A percentile compares a stretch with the other conserved stretches of the same genome.
phyloP scores from a whole-genome alignment of 805 yeast species.

The Sugiyamaella smithiae region DNA sequence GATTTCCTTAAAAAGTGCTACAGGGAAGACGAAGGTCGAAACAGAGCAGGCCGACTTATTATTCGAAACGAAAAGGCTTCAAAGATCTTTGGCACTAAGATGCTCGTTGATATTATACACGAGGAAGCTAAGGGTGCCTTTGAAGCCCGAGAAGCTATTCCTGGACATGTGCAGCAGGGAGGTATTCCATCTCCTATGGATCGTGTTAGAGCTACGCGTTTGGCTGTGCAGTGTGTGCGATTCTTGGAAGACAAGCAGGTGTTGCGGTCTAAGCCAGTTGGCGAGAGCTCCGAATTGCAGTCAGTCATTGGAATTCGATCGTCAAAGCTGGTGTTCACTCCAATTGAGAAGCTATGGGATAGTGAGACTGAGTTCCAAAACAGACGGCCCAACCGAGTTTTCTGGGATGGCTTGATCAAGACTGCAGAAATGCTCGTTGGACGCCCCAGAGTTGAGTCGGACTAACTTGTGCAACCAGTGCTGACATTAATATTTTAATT shows the following conservation, averaged over 20 bases:
- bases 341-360: conserved; percentile 76
- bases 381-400: conserved; percentile 86
- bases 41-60: conserved; percentile 80
- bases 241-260: conserved; percentile 63
- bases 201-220: conserved; percentile 82
- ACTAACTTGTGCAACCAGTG: no score
- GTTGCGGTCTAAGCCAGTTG: conserved; percentile 10
- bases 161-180: conserved; percentile 99
- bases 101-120: conserved; percentile 78
- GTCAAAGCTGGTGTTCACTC: conserved; percentile 69
- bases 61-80: conserved; percentile 85
- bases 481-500: no score
- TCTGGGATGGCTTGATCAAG: conserved; percentile 75
- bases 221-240: conserved; percentile 85
- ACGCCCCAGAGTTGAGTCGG: conserved; percentile 29
- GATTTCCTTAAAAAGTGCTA: conserved; percentile 64
- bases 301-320: conserved; percentile 81
- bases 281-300: conserved; percentile 32
- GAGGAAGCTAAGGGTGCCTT: conserved; percentile 74
- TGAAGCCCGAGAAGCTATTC: conserved; percentile 92
- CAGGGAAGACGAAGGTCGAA: conserved; percentile 70
- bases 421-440: conserved; percentile 77
- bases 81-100: conserved; percentile 72
- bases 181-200: conserved; percentile 93
- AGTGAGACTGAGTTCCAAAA: conserved; percentile 75